Conservation (phyloP, 192 early-diverging fungal genomes). For the Coemansia sp. region DNA sequence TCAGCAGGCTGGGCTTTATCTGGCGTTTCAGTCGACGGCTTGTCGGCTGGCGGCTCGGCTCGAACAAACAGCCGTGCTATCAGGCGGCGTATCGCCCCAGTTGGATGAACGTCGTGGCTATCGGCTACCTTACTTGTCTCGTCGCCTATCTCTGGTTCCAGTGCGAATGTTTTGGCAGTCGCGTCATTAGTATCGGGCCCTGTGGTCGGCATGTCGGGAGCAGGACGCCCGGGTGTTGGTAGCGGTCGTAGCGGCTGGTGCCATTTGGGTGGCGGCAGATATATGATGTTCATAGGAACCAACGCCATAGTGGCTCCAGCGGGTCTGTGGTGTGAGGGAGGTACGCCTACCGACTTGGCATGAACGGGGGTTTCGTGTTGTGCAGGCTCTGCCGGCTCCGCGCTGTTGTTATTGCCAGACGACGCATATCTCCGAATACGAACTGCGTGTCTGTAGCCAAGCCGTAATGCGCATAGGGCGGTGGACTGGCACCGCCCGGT, state of each 20-base stretch:
- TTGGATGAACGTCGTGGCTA: neutral
- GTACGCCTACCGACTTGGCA: slow-evolving; percentile 6
- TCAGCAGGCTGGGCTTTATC: neutral
- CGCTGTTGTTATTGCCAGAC: neutral
- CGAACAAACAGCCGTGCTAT: neutral
- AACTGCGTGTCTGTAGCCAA: neutral
- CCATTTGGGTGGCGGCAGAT: slow-evolving; percentile 45
- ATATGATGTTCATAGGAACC: slow-evolving; percentile 46
- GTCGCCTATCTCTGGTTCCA: neutral
- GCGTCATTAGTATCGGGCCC: neutral
- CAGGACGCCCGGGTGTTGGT: neutral
- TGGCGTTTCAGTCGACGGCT: neutral
- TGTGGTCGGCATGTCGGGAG: neutral
- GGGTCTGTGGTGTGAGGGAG: neutral
- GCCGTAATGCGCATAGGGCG: neutral
- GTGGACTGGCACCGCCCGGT: neutral
- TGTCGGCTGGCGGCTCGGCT: neutral
- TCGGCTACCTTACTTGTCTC: neutral
- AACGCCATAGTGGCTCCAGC: slow-evolving; percentile 8
- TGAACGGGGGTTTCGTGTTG: slow-evolving; percentile 18
- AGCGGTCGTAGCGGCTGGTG: slow-evolving; percentile 28
- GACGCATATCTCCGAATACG: neutral
- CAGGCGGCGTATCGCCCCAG: neutral
- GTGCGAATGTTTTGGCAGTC: neutral
- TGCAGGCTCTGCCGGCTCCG: slow-evolving; percentile 24